Evolutionary conservation across 306 rosid species (phyloP).

Genomic region (Sicyos edulis): DNA sequence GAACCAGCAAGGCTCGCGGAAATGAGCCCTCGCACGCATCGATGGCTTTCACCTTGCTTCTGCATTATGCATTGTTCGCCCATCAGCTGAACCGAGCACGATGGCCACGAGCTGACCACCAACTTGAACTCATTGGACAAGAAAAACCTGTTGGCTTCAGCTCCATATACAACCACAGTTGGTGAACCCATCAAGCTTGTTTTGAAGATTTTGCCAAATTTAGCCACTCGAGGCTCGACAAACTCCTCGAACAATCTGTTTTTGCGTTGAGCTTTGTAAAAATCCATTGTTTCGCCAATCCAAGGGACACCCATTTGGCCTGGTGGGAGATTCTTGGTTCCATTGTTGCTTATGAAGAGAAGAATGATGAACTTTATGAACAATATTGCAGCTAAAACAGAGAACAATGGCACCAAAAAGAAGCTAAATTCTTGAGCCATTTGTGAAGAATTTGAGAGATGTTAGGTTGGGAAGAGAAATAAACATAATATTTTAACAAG

Average conservation of each 20-base stretch:
- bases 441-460: constrained; percentile 23
- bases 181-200: constrained; percentile 81
- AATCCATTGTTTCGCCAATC: constrained; percentile 76
- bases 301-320: constrained; percentile 72
- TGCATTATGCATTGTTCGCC: constrained; percentile 74
- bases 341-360: constrained; percentile 26
- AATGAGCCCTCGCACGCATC: constrained; percentile 46
- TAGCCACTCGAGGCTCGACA: constrained; percentile 39
- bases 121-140: constrained; percentile 75
- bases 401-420: constrained; percentile 27
- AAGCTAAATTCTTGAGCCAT: constrained; percentile 27
- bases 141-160: constrained; percentile 60
- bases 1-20: constrained; percentile 40
- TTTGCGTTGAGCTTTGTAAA: constrained; percentile 56
- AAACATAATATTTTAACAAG: background rate
- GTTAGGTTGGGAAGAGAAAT: background rate
- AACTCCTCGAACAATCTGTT: constrained; percentile 59
- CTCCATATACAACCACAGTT: constrained; percentile 68
- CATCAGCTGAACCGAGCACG: constrained; percentile 75
- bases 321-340: constrained; percentile 45
- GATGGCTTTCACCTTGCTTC: constrained; percentile 59
- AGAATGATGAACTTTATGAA: constrained; percentile 24
- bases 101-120: constrained; percentile 86
- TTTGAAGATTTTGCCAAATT: constrained; percentile 61
- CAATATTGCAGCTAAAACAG: constrained; percentile 27